Evolutionary conservation across 140 eudicot genomes (phyloP).

Genomic region (Cichorium intybus): DNA sequence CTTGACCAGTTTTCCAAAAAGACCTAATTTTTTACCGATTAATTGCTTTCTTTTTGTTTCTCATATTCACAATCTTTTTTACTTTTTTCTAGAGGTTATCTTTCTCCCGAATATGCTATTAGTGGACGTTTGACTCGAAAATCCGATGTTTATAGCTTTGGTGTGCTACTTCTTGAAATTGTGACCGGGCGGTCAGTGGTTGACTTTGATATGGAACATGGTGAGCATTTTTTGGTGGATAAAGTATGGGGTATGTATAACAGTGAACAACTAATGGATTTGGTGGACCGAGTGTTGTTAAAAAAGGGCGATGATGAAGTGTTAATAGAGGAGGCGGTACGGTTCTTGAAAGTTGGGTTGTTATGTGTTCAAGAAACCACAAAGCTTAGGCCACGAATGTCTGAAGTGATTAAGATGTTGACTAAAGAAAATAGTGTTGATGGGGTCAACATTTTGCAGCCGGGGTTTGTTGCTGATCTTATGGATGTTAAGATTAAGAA

Average conservation of each 20-base stretch:
- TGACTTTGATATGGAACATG: slow-evolving; percentile 54
- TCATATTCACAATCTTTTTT: slow-evolving; percentile 1
- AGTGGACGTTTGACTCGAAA: slow-evolving; percentile 77
- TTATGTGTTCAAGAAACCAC: slow-evolving; percentile 78
- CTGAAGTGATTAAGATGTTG: slow-evolving; percentile 56
- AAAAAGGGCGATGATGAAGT: slow-evolving; percentile 36
- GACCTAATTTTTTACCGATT: too few species aligned
- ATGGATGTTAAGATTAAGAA: slow-evolving; percentile 56
- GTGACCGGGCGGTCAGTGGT: slow-evolving; percentile 61
- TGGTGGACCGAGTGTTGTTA: slow-evolving; percentile 52
- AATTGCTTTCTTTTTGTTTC: too few species aligned
- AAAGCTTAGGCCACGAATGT: slow-evolving; percentile 62
- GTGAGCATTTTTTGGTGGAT: slow-evolving; percentile 78
- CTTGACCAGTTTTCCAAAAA: too few species aligned
- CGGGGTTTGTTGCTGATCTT: slow-evolving; percentile 65
- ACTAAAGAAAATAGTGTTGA: slow-evolving; percentile 33
- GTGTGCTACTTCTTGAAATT: slow-evolving; percentile 67
- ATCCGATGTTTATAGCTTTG: slow-evolving; percentile 84
- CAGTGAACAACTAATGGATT: slow-evolving; percentile 32
- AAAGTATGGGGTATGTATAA: slow-evolving; percentile 81
- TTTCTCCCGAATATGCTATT: slow-evolving; percentile 80
- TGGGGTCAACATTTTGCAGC: slow-evolving; percentile 39
- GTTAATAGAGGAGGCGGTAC: slow-evolving; percentile 44
- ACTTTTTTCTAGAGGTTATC: slow-evolving; percentile 58
- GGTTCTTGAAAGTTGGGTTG: slow-evolving; percentile 64